A percentile compares a stretch with the other conserved stretches of the same genome.
These are phyloP conservation scores for Boletus rubescentipes DNA, from an alignment of 768 basidiomycete genomes.

Conservation along the genomic window DNA sequence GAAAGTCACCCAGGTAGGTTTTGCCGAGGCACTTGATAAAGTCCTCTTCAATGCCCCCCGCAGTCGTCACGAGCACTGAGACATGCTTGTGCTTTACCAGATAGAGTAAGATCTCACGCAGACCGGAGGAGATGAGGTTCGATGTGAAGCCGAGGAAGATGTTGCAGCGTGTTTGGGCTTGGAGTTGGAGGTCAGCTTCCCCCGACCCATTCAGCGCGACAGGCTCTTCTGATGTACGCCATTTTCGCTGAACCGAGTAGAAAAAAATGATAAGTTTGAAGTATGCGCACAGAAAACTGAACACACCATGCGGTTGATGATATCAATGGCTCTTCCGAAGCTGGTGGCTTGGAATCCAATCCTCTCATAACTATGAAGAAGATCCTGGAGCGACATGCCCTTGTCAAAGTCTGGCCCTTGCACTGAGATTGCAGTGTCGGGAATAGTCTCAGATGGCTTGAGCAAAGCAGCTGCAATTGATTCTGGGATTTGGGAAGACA, in stretches of 20 bases:
- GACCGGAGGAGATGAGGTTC: background rate
- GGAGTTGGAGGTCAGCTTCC: background rate
- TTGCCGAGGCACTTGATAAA: background rate
- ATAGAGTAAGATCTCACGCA: background rate
- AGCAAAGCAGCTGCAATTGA: background rate
- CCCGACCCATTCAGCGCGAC: background rate
- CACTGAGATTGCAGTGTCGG: background rate
- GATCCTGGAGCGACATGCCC: background rate
- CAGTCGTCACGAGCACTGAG: background rate
- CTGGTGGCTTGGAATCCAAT: conserved; percentile 1
- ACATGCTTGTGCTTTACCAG: background rate
- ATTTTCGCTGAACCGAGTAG: background rate
- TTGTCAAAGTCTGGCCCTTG: background rate
- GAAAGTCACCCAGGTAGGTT: background rate
- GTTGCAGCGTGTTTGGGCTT: background rate
- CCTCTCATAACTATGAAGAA: background rate
- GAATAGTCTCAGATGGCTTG: background rate
- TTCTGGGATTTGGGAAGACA: background rate
- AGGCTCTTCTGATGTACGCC: background rate
- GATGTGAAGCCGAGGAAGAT: background rate
- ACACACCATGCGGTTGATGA: background rate
- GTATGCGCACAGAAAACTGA: too few relatives aligned
- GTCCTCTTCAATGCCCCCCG: background rate
- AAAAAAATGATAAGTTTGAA: background rate
- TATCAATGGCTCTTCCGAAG: background rate